Base-by-base conservation (phyloP, 1,284 basidiomycete species). In the Xerocomus cyaneibrunnescens region DNA sequence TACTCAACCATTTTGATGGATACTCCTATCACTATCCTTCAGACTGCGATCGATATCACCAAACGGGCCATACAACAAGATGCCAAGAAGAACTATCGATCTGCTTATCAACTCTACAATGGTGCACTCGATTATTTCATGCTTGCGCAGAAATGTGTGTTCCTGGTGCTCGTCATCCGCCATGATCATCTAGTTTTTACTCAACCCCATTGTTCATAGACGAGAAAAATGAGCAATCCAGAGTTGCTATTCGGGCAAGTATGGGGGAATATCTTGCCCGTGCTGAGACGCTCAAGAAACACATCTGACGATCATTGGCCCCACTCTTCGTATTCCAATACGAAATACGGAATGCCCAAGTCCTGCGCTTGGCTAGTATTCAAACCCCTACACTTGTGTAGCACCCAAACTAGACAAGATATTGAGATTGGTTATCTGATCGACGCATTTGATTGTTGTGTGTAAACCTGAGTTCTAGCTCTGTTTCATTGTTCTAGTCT, bases 121-220 rank as follows among this genome's bases (percentile, higher is more conserved):
- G 97, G 98, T 78, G 83, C 93, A 4, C 81, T 99, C 53, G 96
- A 99, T 70, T 99, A 97, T 74, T 99, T 99, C 72, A 94, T 98
- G 89, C 89, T 98, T n/a, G 80, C 81, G 9, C 67, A 81, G 58
- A 83, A 82, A 65, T 83, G 81, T 83, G 45, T 48, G 76, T 70
- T 8, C 37, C 13, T 41, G 38, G 32, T 12, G 14, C 19, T 39
- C 14, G 8, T 23, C 28, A 9, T n/a, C 14, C 14, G 16, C 27
- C n/a, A 28, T n/a, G 8, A 1, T 94, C 69, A 7, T 19, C 3
- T 9, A 30, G 5, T 8, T 13, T n/a, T 37, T 32, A 38, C 45
- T 52, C 30, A 50, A 35, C 8, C 34, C 9, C 31, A 31, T 36
- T 45, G 23, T 10, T 30, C 46, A 27, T 69, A 96, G 93, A 95